These are phyloP conservation scores for Lachancea thermotolerans DNA, from an alignment of 805 yeast genomes.

Conservation along the genomic window DNA sequence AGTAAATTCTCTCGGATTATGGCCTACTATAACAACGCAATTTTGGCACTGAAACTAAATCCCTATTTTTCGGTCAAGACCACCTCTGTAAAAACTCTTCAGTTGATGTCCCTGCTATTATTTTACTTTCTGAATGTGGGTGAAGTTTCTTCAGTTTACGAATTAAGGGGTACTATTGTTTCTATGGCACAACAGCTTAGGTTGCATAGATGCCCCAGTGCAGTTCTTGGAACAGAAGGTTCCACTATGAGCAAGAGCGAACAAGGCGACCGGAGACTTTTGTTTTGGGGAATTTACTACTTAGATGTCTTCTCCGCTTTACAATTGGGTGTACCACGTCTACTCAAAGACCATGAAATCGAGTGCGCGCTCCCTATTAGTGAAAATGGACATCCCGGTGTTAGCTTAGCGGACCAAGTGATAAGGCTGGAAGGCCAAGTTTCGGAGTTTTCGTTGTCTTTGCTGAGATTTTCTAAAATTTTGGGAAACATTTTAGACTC, in stretches of 20 bases:
- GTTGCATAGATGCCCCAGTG: constrained; percentile 80
- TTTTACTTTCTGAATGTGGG: constrained; percentile 69
- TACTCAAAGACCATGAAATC: constrained; percentile 72
- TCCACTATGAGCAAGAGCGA: constrained; percentile 58
- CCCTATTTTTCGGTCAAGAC: constrained; percentile 50
- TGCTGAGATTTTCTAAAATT: constrained; percentile 65
- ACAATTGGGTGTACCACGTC: constrained; percentile 74
- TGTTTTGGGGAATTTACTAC: constrained; percentile 79
- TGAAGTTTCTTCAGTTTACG: constrained; percentile 66
- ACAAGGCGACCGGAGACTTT: constrained; percentile 74
- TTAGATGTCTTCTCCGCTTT: constrained; percentile 71
- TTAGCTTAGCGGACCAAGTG: constrained; percentile 39
- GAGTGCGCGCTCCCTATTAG: constrained; percentile 80
- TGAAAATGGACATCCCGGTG: constrained; percentile 49
- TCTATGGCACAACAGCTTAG: constrained; percentile 84
- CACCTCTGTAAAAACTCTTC: constrained; percentile 63
- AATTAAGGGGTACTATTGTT: constrained; percentile 64
- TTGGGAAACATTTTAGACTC: constrained; percentile 68
- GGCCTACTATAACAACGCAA: constrained; percentile 46
- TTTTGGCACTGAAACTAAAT: constrained; percentile 56
- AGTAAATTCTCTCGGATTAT: constrained; percentile 20
- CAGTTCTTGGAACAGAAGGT: constrained; percentile 63
- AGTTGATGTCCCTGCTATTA: constrained; percentile 59
- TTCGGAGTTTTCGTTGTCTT: constrained; percentile 50
- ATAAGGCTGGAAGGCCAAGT: constrained; percentile 64